Percentiles rank a stretch among this genome's conserved stretches.
phyloP scores from a whole-genome alignment of 2,329 filamentous ascomycete genomes.

The Fusarium denticulatum region DNA sequence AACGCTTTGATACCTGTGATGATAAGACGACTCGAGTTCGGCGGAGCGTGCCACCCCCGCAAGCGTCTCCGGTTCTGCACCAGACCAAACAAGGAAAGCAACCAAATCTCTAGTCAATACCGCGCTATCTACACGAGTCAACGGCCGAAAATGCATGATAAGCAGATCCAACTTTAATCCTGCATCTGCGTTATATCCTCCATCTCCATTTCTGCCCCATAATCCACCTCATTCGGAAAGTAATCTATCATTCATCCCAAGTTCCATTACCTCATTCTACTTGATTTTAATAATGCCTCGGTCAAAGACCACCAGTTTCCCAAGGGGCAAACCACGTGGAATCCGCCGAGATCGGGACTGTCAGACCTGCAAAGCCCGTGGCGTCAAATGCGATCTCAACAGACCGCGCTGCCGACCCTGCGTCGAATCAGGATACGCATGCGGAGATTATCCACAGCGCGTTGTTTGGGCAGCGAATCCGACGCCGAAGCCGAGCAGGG shows the following conservation, averaged over 20 bases:
- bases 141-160: not conserved
- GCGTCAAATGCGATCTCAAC: slow-evolving; percentile 45
- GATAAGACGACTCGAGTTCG: not conserved
- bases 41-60: not conserved
- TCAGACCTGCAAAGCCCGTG: slow-evolving; percentile 38
- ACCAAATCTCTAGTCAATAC: not conserved
- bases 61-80: not conserved
- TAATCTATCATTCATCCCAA: not conserved
- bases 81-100: slow-evolving; percentile 8
- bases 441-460: slow-evolving; percentile 47
- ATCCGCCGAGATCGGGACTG: slow-evolving; percentile 46
- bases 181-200: not conserved
- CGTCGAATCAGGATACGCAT: slow-evolving; percentile 42
- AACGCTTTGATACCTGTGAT: not conserved
- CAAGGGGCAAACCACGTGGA: slow-evolving; percentile 42
- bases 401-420: slow-evolving; percentile 42
- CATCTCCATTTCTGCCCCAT: not conserved
- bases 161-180: not conserved
- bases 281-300: not conserved
- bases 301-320: not conserved
- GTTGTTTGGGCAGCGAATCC: slow-evolving; percentile 44
- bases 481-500: not conserved
- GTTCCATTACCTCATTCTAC: too few species aligned
- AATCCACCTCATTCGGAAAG: slow-evolving; percentile 9
- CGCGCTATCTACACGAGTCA: not conserved